Base-by-base conservation (phyloP, 495 filamentous ascomycete species). In the Barbatosphaeria neglecta region DNA sequence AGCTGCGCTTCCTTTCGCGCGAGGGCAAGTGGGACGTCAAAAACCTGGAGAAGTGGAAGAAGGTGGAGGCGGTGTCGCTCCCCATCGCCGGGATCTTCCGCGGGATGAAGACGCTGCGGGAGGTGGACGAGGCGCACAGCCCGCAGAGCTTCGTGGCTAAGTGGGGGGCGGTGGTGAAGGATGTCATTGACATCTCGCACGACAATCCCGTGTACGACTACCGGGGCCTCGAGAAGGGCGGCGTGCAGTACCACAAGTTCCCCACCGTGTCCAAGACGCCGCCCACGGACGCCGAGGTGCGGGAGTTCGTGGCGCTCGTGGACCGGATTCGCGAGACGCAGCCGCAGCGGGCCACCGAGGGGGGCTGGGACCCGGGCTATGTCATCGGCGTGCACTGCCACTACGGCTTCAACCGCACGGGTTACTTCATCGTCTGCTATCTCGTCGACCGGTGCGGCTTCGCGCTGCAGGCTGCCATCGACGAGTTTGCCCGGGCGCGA, bases 21-120 rank as follows among this genome's bases (percentile, higher is more conserved):
- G 85, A 86, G 46, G 89, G 90, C 11, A 97, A 97, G 67, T 96
- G 90, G 90, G 90, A 95, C 59, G 86, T 97, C 48, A 96, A 97
- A 69, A 97, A 97, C 61, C 77, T 95, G 11, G 81, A 73, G 46
- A 96, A 96, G 54, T 97, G 90, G 90, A 73, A 84, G 52, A 76
- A 77, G 23, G 83, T 93, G 0, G 61, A 65, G 8, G 82, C 89
- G 2, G 85, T 95, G 18, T 92, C 87, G 1, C 71, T 75, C 19
- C 79, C 82, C 6, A 90, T 97, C 40, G 78, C 64, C 4, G 77
- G 80, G 23, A 70, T 84, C 15, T 94, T 95, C 60, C 77, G 82
- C 2, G 87, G 86, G 4, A 81, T 95, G 67, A 95, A 95, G 65
- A 93, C 87, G 43, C 74, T 93, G 4, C 78, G 88, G 18, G 84